Evolutionary conservation across 2,329 filamentous ascomycete species (phyloP).

Genomic region (Bimuria novae-zelandiae): DNA sequence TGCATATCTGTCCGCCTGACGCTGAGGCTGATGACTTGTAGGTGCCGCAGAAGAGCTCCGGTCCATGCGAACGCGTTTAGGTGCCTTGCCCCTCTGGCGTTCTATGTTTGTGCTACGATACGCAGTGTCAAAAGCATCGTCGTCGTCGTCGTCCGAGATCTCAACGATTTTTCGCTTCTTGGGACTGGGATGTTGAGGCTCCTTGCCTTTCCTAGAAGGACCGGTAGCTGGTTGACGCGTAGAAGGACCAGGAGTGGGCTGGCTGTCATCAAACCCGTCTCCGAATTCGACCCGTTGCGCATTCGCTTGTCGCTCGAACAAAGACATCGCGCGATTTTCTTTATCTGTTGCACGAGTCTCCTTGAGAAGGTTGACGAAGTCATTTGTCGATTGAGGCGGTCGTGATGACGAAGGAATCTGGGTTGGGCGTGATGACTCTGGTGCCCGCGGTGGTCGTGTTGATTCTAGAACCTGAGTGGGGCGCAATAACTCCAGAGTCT

Average conservation of each 20-base stretch:
- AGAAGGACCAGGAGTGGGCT: slow-evolving; percentile 29
- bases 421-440: background rate
- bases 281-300: slow-evolving; percentile 47
- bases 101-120: slow-evolving; percentile 40
- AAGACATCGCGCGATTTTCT: slow-evolving; percentile 40
- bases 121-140: slow-evolving; percentile 51
- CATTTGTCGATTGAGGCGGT: slow-evolving; percentile 29
- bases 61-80: slow-evolving; percentile 28
- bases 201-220: slow-evolving; percentile 30
- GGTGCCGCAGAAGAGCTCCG: slow-evolving; percentile 28
- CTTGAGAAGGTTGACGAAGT: slow-evolving; percentile 26
- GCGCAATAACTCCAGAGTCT: slow-evolving; percentile 2
- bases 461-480: slow-evolving; percentile 18
- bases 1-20: slow-evolving; percentile 3
- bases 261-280: slow-evolving; percentile 40
- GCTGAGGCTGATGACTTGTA: slow-evolving; percentile 35
- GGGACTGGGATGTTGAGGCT: slow-evolving; percentile 31
- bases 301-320: slow-evolving; percentile 48
- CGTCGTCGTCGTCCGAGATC: slow-evolving; percentile 46
- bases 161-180: slow-evolving; percentile 22
- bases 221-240: slow-evolving; percentile 28
- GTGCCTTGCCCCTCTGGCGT: slow-evolving; percentile 43
- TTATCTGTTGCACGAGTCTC: slow-evolving; percentile 29
- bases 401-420: slow-evolving; percentile 3
- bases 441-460: background rate